phyloP scores from a whole-genome alignment of 2,329 filamentous ascomycete species.

The Beauveria rudraprayagi region DNA sequence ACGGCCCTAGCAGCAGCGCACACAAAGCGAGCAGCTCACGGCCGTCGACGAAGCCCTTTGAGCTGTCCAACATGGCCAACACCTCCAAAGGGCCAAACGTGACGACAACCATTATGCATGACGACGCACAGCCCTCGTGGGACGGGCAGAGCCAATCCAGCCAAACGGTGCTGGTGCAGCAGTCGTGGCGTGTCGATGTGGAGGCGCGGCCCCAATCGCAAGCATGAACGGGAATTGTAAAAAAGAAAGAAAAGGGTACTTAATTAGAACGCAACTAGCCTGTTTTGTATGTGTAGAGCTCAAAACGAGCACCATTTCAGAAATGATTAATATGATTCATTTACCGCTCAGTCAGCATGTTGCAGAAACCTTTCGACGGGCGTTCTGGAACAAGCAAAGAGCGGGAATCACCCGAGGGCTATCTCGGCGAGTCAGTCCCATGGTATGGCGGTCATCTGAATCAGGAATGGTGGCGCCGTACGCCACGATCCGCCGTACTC shows the following conservation, averaged over 20 bases:
- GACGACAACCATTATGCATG: not conserved
- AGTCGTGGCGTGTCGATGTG: constrained; percentile 8
- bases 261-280: not conserved
- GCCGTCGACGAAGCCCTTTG: not conserved
- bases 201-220: not conserved
- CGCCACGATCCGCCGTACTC: too few relatives aligned
- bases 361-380: too few relatives aligned
- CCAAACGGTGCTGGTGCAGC: constrained; percentile 9
- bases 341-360: too few relatives aligned
- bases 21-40: not conserved
- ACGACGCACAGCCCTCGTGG: not conserved
- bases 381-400: too few relatives aligned
- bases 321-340: too few relatives aligned
- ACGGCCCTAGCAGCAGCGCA: not conserved
- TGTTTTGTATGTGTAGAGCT: too few relatives aligned
- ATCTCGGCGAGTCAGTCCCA: too few relatives aligned
- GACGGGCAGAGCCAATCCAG: constrained; percentile 10
- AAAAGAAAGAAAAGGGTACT: not conserved
- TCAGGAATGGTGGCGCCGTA: too few relatives aligned
- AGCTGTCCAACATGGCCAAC: not conserved
- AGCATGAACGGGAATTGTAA: not conserved
- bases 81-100: not conserved
- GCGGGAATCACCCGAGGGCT: too few relatives aligned
- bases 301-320: too few relatives aligned
- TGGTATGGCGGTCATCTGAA: too few relatives aligned